These are phyloP conservation scores for Plasmodium ovale DNA, from an alignment of 169 alveolate genomes.

Conservation along the genomic window DNA sequence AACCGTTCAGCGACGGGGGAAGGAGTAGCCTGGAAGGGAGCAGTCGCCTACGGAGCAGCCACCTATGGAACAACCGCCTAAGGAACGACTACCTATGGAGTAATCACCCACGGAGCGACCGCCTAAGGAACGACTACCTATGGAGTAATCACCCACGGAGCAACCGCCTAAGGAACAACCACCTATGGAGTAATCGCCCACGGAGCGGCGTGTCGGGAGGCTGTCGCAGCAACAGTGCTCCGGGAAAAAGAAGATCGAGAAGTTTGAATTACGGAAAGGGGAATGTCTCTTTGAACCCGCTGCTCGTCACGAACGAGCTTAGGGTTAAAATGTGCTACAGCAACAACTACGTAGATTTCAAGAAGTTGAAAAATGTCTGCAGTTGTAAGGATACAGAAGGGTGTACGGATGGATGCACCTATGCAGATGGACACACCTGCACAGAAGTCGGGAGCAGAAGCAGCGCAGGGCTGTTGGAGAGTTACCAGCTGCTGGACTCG, in stretches of 20 bases:
- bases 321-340: conserved; percentile 55
- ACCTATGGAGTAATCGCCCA: not conserved
- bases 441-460: not conserved
- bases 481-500: not conserved
- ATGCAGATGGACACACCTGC: not conserved
- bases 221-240: not conserved
- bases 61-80: too few relatives aligned
- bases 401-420: not conserved
- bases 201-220: not conserved
- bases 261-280: conserved; percentile 26
- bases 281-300: not conserved
- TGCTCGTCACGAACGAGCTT: conserved; percentile 43
- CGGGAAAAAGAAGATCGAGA: conserved; percentile 24
- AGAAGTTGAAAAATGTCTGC: not conserved
- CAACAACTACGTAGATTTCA: conserved; percentile 40
- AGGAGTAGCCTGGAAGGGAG: too few relatives aligned
- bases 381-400: not conserved
- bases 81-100: too few relatives aligned
- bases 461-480: not conserved
- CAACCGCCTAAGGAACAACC: not conserved
- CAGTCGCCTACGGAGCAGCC: too few relatives aligned
- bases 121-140: not conserved
- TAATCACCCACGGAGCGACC: too few relatives aligned
- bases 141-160: not conserved
- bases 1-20: too few relatives aligned